phyloP scores from a whole-genome alignment of 495 filamentous ascomycete species.

The Penicillium salamii region DNA sequence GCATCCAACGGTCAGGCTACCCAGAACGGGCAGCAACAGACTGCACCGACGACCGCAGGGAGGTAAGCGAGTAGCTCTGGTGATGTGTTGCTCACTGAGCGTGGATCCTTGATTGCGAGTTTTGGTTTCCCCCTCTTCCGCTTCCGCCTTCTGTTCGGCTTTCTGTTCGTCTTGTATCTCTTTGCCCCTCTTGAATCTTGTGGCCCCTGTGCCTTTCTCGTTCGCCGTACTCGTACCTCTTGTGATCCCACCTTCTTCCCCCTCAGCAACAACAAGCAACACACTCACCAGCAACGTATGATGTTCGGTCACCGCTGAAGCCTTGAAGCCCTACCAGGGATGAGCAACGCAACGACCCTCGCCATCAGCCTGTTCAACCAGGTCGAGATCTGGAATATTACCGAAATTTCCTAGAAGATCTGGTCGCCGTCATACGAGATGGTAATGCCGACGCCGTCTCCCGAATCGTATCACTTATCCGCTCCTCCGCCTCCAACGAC shows the following conservation, averaged over 20 bases:
- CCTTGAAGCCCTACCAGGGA: not conserved
- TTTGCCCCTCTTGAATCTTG: not conserved
- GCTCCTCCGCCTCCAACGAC: conserved; percentile 31
- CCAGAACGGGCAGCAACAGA: not conserved
- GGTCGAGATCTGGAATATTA: conserved; percentile 23
- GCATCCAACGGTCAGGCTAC: not conserved
- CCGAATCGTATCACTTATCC: conserved; percentile 30
- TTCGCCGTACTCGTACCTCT: too few species aligned
- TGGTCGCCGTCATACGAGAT: conserved; percentile 27
- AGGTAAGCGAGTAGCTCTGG: not conserved
- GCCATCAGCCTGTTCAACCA: not conserved
- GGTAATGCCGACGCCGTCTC: conserved; percentile 23
- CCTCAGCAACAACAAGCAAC: not conserved
- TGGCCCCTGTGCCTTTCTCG: too few species aligned
- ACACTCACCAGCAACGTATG: too few species aligned
- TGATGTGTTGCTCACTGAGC: not conserved
- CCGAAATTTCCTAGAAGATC: conserved; percentile 26
- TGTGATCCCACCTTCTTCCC: not conserved
- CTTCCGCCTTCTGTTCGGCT: too few species aligned
- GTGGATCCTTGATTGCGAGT: not conserved
- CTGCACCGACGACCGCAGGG: not conserved
- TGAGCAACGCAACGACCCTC: not conserved
- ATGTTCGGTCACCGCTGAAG: not conserved
- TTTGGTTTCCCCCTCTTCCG: not conserved
- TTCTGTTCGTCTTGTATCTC: too few species aligned